A percentile compares a stretch with the other conserved stretches of the same genome.
These are phyloP conservation scores for Bothriochloa decipiens DNA, from an alignment of 176 grass and related monocot species.

Conservation along the genomic window DNA sequence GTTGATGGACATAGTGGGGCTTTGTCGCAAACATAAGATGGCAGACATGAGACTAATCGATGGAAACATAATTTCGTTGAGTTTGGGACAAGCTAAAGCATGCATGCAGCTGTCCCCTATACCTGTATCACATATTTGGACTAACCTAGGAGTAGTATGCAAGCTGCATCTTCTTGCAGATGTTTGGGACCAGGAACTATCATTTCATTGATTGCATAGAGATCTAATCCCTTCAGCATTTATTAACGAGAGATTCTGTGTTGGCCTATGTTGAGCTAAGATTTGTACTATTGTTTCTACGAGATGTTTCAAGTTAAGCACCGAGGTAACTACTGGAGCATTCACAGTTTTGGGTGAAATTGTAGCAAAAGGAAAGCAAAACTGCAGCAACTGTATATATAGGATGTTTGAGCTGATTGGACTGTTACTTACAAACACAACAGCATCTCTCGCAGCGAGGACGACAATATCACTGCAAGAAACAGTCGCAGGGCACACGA, in stretches of 20 bases:
- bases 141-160: not conserved
- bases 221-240: constrained; percentile 43
- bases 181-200: constrained; percentile 32
- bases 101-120: not conserved
- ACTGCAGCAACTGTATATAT: not conserved
- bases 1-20: not conserved
- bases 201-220: constrained; percentile 24
- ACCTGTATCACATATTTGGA: not conserved
- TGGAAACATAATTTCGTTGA: constrained; percentile 8
- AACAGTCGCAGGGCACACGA: constrained; percentile 74
- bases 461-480: constrained; percentile 91
- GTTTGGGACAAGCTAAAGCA: not conserved
- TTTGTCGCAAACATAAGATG: constrained; percentile 7
- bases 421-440: constrained; percentile 68
- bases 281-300: not conserved
- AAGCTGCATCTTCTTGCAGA: constrained; percentile 20
- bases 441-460: constrained; percentile 82
- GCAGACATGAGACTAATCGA: not conserved
- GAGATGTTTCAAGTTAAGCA: not conserved
- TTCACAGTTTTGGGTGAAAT: not conserved
- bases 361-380: not conserved
- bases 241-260: constrained; percentile 23
- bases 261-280: not conserved
- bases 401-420: not conserved
- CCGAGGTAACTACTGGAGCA: not conserved